phyloP scores from a whole-genome alignment of 2,329 filamentous ascomycete genomes.

The Camillea tinctor region DNA sequence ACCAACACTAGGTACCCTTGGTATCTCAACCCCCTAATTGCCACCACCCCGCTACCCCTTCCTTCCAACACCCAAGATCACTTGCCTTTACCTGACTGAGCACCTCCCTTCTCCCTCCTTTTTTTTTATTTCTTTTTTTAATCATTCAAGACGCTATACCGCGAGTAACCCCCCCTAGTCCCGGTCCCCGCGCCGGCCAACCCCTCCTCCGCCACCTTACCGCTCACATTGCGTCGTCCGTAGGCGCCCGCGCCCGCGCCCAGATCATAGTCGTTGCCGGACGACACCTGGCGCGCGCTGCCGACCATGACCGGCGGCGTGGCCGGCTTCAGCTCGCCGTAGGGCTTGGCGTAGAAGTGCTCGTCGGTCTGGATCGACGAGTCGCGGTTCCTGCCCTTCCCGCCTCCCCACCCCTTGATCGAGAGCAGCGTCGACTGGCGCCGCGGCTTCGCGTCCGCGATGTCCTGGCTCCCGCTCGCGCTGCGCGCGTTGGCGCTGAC shows the following conservation, averaged over 20 bases:
- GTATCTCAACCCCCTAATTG: neutral
- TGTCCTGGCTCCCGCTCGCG: constrained; percentile 45
- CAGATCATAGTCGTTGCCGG: constrained; percentile 53
- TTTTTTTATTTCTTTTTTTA: neutral
- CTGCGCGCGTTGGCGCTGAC: constrained; percentile 45
- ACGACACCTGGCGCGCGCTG: constrained; percentile 52
- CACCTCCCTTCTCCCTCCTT: neutral
- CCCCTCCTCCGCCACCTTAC: constrained; percentile 72
- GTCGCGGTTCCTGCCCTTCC: constrained; percentile 31
- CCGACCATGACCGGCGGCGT: constrained; percentile 56
- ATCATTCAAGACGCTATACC: constrained; percentile 30
- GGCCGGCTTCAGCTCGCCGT: constrained; percentile 54
- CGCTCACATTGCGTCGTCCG: constrained; percentile 63
- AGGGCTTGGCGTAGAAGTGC: constrained; percentile 55
- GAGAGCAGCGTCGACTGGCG: constrained; percentile 14
- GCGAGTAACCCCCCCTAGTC: constrained; percentile 17
- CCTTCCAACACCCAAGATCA: neutral
- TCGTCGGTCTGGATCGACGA: constrained; percentile 50
- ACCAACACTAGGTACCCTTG: neutral
- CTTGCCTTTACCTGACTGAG: neutral
- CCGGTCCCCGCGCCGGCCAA: constrained; percentile 38
- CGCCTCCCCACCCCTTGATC: constrained; percentile 8
- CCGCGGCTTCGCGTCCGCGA: constrained; percentile 38
- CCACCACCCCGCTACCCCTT: no score
- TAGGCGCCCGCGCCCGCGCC: constrained; percentile 16